Evolutionary conservation across 1,284 basidiomycete species (phyloP).

Genomic region (Puccinia horiana): DNA sequence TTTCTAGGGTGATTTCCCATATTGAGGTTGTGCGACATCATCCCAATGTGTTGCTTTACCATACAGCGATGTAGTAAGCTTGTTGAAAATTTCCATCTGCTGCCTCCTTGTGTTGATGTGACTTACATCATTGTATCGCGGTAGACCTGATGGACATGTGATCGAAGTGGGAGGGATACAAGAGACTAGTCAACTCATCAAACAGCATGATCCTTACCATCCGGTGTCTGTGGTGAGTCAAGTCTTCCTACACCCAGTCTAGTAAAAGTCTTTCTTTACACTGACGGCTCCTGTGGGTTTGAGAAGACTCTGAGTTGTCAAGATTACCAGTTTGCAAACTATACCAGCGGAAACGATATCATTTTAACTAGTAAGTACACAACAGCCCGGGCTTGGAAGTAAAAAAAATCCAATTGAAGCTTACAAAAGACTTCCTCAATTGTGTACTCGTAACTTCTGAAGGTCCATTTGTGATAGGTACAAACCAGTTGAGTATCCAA

Average conservation of each 20-base stretch:
- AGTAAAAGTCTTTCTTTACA: not conserved
- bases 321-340: conserved; percentile 40
- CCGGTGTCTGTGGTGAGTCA: conserved; percentile 36
- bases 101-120: not conserved
- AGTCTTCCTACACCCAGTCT: not conserved
- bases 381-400: not conserved
- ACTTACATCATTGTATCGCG: not conserved
- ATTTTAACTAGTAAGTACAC: conserved; percentile 33
- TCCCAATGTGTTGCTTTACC: conserved; percentile 34
- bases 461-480: conserved; percentile 42
- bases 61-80: conserved; percentile 41
- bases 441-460: not conserved
- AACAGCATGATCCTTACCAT: conserved; percentile 37
- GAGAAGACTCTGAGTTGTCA: conserved; percentile 39
- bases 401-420: not conserved
- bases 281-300: not conserved
- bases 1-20: not conserved
- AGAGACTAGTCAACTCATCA: not conserved
- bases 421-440: not conserved
- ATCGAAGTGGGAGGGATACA: not conserved
- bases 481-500: conserved; percentile 13
- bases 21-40: conserved; percentile 1
- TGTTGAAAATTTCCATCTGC: not conserved
- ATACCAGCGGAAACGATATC: conserved; percentile 37
- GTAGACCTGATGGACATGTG: conserved; percentile 15